phyloP scores from a whole-genome alignment of 2,329 filamentous ascomycete genomes.

The Nannizziopsis barbatae region DNA sequence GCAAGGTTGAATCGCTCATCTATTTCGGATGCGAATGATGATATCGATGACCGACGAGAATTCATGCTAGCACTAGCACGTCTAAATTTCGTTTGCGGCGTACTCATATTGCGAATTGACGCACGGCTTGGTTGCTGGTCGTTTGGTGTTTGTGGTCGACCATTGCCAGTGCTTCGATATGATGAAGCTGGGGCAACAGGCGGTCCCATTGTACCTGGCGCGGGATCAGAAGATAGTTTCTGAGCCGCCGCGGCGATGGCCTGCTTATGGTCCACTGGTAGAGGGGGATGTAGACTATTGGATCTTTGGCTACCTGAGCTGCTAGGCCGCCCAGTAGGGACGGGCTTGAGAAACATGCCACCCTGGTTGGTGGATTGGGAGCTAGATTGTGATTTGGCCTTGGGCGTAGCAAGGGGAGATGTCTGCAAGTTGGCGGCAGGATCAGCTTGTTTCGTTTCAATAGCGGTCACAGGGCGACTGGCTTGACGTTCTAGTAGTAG shows the following conservation, averaged over 20 bases:
- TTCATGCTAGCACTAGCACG: constrained; percentile 35
- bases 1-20: constrained; percentile 80
- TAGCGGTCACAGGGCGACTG: constrained; percentile 25
- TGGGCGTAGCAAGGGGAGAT: constrained; percentile 31
- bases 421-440: constrained; percentile 7
- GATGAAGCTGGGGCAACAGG: constrained; percentile 74
- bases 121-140: constrained; percentile 35
- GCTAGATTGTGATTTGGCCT: constrained; percentile 23
- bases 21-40: constrained; percentile 89
- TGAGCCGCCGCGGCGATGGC: constrained; percentile 66
- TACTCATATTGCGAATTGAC: constrained; percentile 44
- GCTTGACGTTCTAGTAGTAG: constrained; percentile 47
- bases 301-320: constrained; percentile 60
- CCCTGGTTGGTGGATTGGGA: constrained; percentile 25
- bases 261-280: constrained; percentile 73
- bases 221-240: constrained; percentile 42
- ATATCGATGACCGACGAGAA: constrained; percentile 71
- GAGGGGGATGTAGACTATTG: constrained; percentile 51
- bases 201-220: constrained; percentile 59
- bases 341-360: constrained; percentile 24
- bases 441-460: constrained; percentile 25
- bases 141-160: constrained; percentile 52
- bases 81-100: constrained; percentile 40
- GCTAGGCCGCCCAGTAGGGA: constrained; percentile 47
- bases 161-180: constrained; percentile 40